Base-by-base conservation (phyloP, 192 early-diverging fungal genomes). In the Podila clonocystis region DNA sequence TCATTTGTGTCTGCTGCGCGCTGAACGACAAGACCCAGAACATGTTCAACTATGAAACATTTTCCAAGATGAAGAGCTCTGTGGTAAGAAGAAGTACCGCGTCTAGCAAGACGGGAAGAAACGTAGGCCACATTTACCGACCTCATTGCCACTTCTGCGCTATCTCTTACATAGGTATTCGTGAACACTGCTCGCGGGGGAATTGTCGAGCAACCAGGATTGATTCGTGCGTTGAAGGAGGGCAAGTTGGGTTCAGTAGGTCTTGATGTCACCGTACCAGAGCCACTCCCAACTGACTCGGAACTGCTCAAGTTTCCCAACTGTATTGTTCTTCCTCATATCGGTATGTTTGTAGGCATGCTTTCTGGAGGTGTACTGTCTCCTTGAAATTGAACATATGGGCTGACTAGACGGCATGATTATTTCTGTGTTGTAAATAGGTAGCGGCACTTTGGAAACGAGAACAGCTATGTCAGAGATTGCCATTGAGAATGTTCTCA, bases 211-310 rank as follows among this genome's bases (percentile, higher is more conserved):
- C 96, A 97, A 63, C 83, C 85, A 29, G 94, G 89, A 67, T 71
- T 95, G 70, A 84, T 91, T 24, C 74, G 74, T 5, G 94, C 94
- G 11, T 75, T 97, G 58, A 78, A 88, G 31, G 84, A 86, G 13
- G 83, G 85, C 0, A 57, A 67, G 38, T 79, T 96, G 58, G 92
- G 88, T 7, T 87, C 86, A 28, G 93, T 91, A 5, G 96, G 93
- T n/a, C 73, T 96, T 62, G 95, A 97, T 82, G 95, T 96, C 11
- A 96, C 93, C 0, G 91, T 90, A 24, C 96, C 96, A 0, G 96
- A 97, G 80, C 96, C 95, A 9, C 68, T 97, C 50, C 86, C 88
- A 9, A 38, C 65, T 1, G 85, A 91, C 60, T 88, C 93, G 65
- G 87, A 85, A 59, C 80, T 96, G 31, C 76, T 92, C 26, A 57